Evolutionary conservation across 2,329 filamentous ascomycete species (phyloP), one percentile per base, ranked within the genome.

Genomic region (Ophiostoma sp.): DNA sequence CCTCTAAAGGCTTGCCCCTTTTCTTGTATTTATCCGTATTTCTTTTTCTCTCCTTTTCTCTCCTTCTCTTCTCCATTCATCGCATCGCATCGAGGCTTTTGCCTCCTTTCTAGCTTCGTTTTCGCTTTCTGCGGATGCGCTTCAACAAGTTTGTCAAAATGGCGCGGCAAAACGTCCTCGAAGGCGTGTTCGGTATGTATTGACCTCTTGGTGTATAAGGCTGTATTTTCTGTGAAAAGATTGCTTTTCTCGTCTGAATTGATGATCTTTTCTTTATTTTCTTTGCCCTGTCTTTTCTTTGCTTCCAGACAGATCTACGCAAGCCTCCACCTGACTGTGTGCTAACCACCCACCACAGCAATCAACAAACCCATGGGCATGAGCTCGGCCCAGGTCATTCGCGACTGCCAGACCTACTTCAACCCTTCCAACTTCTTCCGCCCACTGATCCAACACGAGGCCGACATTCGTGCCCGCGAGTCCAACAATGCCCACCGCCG

Each of bases 311-410:
- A n/a, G n/a, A n/a, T n/a, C n/a, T n/a, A n/a, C n/a, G n/a, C n/a
- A n/a, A n/a, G n/a, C n/a, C n/a, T n/a, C n/a, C n/a, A 36, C 33
- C 33, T 36, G 33, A 36, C 33, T 36, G 33, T 36, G 33, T 69
- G n/a, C 45, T 63, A 50, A 52, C 68, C 17, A 12, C 17, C 1
- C 66, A 1, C 66, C 1, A 17, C 61, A 97, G 95, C 93, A 81
- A 92, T 99, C 82, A 94, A 97, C 84, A 99, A 99, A 84, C 96
- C 96, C 36, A 86, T 91, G 79, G 92, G 91, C 78, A 89, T 95
- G 79, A 94, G 92, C 80, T 98, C 95, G 45, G 95, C 95, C 69
- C 93, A 97, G 82, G 92, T 97, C 50, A 89, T 99, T 77, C 94
- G 95, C 80, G 92, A 95, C 79, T 90, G 97, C 74, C 94, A 98